Evolutionary conservation across 768 basidiomycete species (phyloP).

Genomic region (Neoboletus magnificus): DNA sequence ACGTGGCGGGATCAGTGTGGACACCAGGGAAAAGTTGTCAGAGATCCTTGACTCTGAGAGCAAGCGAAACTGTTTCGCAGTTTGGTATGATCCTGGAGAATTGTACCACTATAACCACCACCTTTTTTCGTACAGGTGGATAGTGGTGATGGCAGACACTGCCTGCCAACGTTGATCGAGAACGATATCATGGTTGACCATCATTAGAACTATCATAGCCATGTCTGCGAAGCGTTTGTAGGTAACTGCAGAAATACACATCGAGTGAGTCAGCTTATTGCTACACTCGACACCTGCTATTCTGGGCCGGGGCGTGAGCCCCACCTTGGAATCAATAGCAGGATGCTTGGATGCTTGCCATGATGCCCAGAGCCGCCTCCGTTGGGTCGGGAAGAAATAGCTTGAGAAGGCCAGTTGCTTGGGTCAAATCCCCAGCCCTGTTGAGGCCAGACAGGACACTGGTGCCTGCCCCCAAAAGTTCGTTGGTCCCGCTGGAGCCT

Average conservation of each 20-base stretch:
- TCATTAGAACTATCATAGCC: too few species aligned
- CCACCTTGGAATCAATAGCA: conserved; percentile 61
- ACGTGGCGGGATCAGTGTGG: too few species aligned
- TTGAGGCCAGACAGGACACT: conserved; percentile 24
- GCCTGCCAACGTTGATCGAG: too few species aligned
- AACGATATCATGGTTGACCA: too few species aligned
- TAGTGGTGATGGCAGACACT: conserved; percentile 36
- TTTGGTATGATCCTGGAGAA: conserved; percentile 32
- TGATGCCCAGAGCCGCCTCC: conserved; percentile 58
- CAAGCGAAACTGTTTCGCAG: too few species aligned
- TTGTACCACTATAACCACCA: conserved; percentile 39
- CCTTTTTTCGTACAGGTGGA: conserved; percentile 33
- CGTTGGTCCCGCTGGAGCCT: conserved; percentile 1
- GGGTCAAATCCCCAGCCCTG: conserved; percentile 26
- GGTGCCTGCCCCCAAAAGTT: neutral
- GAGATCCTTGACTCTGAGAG: too few species aligned
- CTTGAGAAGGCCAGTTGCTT: conserved; percentile 44
- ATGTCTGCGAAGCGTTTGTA: too few species aligned
- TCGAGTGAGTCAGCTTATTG: too few species aligned
- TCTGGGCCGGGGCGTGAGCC: too few species aligned
- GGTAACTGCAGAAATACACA: too few species aligned
- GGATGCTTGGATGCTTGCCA: conserved; percentile 65
- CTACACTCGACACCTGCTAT: too few species aligned
- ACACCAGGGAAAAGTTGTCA: too few species aligned
- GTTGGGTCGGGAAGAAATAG: conserved; percentile 49